Evolutionary conservation across 805 yeast genomes (phyloP), one percentile per base, ranked within the genome.

Genomic region (Candida oleophila): DNA sequence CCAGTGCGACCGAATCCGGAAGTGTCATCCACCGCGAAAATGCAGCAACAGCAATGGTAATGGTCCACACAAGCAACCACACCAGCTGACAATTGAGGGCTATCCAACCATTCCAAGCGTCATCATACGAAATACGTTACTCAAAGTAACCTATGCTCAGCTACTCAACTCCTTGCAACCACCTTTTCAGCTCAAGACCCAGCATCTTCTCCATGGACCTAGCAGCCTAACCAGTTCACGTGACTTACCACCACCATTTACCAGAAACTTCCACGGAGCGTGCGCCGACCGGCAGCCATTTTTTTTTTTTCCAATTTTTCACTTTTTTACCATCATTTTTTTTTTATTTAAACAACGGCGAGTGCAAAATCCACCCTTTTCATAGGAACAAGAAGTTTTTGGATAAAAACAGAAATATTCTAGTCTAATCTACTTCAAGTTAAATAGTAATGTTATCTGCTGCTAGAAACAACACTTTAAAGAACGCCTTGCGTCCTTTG

Each of bases 391-490:
- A 22, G 42, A 32, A 40, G 35, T 45, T 42, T 18, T 35, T 36
- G 28, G 32, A 38, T 21, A 44, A 12, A 5, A 34, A 22, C 7
- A 21, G 19, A 22, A 12, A 28, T 30, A 34, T 36, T 20, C 36
- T 38, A 34, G 19, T 21, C 28, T 42, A 36, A 39, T 22, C 46
- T 34, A 39, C 22, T 28, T 28, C 41, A 22, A n/a, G 33, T 3
- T 12, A 22, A 3, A 40, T 19, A 30, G 55, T 38, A 45, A 72
- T 72, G 77, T 70, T 72, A 65, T 36, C 39, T 15, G 64, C 75
- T 54, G 71, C 75, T 49, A 72, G 70, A 65, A 68, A 62, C 53
- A 59, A 36, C 39, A n/a, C 71, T 42, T 49, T 66, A 49, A 68
- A 65, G 54, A 65, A 57, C 62, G 68, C 67, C 47, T 53, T 65